A percentile compares a stretch with the other conserved stretches of the same genome.
phyloP scores from a whole-genome alignment of 176 grass and related monocot genomes.

The Aechmea fasciata region DNA sequence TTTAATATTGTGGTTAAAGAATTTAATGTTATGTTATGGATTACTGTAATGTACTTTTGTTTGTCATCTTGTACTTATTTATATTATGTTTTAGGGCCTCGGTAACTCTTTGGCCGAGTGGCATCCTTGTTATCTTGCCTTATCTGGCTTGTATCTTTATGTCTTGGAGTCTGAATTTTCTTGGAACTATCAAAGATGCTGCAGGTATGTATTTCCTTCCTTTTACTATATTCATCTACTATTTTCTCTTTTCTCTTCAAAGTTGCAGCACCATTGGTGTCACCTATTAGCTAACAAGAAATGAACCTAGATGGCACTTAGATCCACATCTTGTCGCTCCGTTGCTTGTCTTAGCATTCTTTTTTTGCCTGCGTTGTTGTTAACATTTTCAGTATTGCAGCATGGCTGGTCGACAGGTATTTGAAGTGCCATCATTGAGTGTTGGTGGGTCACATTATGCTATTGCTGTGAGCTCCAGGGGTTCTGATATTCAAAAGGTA shows the following conservation, averaged over 20 bases:
- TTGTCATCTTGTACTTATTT: constrained; percentile 7
- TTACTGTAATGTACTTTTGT: constrained; percentile 4
- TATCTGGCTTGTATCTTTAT: constrained; percentile 94
- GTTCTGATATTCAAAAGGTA: constrained; percentile 76
- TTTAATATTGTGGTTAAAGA: constrained; percentile 7
- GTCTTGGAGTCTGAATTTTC: constrained; percentile 80
- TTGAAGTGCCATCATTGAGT: constrained; percentile 65
- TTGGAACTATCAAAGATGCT: constrained; percentile 65
- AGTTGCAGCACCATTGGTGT: not conserved
- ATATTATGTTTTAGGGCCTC: constrained; percentile 49
- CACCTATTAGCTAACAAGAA: not conserved
- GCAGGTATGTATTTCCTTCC: constrained; percentile 42
- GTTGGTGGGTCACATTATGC: constrained; percentile 71
- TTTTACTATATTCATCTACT: not conserved
- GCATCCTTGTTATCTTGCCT: constrained; percentile 75
- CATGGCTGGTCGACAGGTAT: constrained; percentile 72
- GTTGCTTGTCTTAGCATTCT: not conserved
- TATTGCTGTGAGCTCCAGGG: constrained; percentile 77
- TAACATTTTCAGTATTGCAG: constrained; percentile 38
- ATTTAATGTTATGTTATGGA: constrained; percentile 5
- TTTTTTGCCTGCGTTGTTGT: not conserved
- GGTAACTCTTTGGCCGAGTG: constrained; percentile 90
- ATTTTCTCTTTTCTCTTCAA: not conserved
- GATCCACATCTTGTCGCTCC: not conserved
- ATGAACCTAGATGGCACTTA: not conserved